These are phyloP conservation scores for Hylodesmum podocarpum DNA, from an alignment of 306 rosid genomes.

Conservation along the genomic window DNA sequence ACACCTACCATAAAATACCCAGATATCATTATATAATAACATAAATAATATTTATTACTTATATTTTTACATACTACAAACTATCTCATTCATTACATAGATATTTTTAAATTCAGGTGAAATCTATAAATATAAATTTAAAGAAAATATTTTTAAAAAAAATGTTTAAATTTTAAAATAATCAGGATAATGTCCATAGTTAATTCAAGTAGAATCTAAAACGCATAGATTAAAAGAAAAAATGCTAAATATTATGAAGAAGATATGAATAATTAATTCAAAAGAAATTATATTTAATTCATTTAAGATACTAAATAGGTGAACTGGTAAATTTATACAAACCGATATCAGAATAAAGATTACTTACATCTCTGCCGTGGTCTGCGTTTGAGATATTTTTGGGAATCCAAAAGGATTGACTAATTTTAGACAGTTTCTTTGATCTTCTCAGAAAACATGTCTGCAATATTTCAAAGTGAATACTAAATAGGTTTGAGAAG, in stretches of 20 bases:
- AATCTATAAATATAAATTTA: neutral
- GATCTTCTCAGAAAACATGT: neutral
- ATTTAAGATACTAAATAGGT: neutral
- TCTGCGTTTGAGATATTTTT: neutral
- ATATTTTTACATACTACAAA: neutral
- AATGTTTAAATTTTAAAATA: neutral
- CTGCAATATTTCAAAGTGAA: no score
- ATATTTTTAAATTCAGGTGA: neutral
- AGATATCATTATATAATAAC: neutral
- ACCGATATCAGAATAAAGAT: neutral
- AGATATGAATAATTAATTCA: neutral
- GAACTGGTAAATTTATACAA: neutral
- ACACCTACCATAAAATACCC: neutral
- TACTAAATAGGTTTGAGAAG: no score
- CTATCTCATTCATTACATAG: neutral
- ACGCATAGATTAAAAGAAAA: neutral
- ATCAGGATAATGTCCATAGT: neutral
- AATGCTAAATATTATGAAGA: neutral
- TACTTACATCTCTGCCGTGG: neutral
- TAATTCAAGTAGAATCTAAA: neutral
- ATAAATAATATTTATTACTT: neutral
- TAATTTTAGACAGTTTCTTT: neutral
- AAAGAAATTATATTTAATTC: neutral
- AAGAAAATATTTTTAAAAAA: no score
- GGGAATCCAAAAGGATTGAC: neutral